Evolutionary conservation across 129 eudicot species (phyloP), one percentile per base, ranked within the genome.

Genomic region (Chrysanthemum seticuspe): DNA sequence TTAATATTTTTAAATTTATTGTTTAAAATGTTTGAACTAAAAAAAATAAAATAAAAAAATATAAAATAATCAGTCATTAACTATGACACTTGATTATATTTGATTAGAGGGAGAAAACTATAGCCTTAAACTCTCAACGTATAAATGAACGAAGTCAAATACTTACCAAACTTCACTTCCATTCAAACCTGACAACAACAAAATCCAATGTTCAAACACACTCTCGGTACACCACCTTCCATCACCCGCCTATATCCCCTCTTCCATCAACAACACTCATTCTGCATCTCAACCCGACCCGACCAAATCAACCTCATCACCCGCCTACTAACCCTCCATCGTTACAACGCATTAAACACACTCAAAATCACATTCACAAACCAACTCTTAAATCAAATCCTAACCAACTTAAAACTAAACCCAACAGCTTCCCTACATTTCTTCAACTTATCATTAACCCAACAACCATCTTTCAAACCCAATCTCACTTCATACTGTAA

Each of bases 261-360:
- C 52, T 50, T 77, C 83, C 61, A 84, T 73, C 75, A 80, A 49
- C 6, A 79, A 68, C 49, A 65, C 57, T 3, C 80, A 13, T 10
- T 16, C 34, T 40, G 76, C 77, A 64, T 75, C 23, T 68, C 77
- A 3, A n/a, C 76, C 79, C 81, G 47, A 71, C 62, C 71, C 62
- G 84, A 89, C 19, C 34, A 84, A 7, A 6, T 67, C 83, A 65
- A 80, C 81, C 86, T 82, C 49, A 80, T 90, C 21, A 82, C 82
- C 84, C 92, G 96, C 47, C 85, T 93, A 13, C 74, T 89, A 23
- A 68, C 80, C 31, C 96, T 89, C 80, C 87, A 80, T 34, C 97
- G 97, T 52, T 84, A 64, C 77, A 66, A 62, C 68, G 89, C 87
- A 36, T 14, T 90, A 54, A 6, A 56, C 4, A 67, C 29, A 71